phyloP scores from a whole-genome alignment of 2,329 filamentous ascomycete species.

The Fusarium sp. region DNA sequence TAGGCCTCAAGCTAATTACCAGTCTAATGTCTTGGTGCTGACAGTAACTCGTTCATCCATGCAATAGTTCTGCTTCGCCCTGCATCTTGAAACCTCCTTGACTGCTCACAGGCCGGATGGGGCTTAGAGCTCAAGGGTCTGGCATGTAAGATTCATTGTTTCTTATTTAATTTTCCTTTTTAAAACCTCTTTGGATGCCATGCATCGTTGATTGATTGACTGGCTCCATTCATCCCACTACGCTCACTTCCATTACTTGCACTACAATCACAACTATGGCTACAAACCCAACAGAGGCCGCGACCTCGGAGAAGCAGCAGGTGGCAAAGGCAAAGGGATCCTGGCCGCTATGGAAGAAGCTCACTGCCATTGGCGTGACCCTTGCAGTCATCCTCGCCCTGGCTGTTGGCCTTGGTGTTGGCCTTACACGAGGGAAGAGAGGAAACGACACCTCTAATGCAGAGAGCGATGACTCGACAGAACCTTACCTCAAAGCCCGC shows the following conservation, averaged over 20 bases:
- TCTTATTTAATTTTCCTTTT: slow-evolving; percentile 4
- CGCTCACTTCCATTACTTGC: background rate
- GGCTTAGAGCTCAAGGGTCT: slow-evolving; percentile 29
- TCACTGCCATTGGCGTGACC: slow-evolving; percentile 45
- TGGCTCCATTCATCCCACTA: background rate
- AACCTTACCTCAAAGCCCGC: slow-evolving; percentile 39
- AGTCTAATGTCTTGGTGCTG: slow-evolving; percentile 32
- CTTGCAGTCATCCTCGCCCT: slow-evolving; percentile 57
- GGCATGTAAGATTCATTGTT: slow-evolving; percentile 24
- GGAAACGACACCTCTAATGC: slow-evolving; percentile 21
- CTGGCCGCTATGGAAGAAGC: slow-evolving; percentile 53
- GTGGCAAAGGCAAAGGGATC: slow-evolving; percentile 17
- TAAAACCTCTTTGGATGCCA: slow-evolving; percentile 10
- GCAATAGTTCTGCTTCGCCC: slow-evolving; percentile 31
- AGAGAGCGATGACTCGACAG: slow-evolving; percentile 42
- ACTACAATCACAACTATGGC: slow-evolving; percentile 11
- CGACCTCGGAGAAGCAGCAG: slow-evolving; percentile 20
- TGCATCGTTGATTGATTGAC: background rate
- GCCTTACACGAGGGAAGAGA: slow-evolving; percentile 58
- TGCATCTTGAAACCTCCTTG: slow-evolving; percentile 19
- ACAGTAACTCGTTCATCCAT: slow-evolving; percentile 29
- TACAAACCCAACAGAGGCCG: slow-evolving; percentile 13
- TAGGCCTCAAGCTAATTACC: slow-evolving; percentile 24
- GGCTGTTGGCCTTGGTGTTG: slow-evolving; percentile 69
- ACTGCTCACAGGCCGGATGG: slow-evolving; percentile 23